A percentile compares a stretch with the other conserved stretches of the same genome.
Conservation (phyloP, 23 red algal genomes). For the Cyanidioschyzon merolae region DNA sequence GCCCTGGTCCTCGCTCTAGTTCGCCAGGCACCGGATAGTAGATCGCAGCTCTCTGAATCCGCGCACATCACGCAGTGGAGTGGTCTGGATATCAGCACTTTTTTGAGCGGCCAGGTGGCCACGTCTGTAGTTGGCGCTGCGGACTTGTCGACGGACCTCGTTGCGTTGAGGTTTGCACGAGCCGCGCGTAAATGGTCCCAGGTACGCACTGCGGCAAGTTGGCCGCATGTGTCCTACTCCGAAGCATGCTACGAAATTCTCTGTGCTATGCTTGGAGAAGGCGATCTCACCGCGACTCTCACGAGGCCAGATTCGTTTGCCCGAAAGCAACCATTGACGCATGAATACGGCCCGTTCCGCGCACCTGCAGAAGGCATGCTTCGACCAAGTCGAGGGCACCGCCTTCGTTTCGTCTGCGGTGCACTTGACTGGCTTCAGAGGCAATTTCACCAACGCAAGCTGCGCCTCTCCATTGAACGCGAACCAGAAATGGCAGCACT, state of each 20-base stretch:
- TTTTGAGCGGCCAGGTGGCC: neutral
- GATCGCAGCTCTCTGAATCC: neutral
- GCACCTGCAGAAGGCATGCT: neutral
- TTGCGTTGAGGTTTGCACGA: neutral
- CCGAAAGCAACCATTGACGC: neutral
- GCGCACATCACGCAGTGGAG: neutral
- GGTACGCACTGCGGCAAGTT: neutral
- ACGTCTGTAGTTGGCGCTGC: neutral
- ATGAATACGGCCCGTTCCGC: neutral
- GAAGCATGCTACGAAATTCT: neutral
- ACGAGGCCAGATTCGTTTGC: neutral
- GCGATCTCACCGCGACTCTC: neutral
- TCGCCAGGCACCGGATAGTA: neutral
- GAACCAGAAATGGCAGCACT: constrained; percentile 42
- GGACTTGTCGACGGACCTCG: neutral
- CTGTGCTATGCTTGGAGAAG: neutral
- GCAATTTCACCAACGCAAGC: constrained; percentile 57
- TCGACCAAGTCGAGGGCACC: neutral
- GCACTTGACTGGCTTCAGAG: constrained; percentile 27
- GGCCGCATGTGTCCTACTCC: neutral
- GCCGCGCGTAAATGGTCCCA: neutral
- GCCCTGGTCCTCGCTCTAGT: neutral
- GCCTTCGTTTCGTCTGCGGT: constrained; percentile 11
- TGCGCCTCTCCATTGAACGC: constrained; percentile 42
- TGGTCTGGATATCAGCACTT: neutral